Evolutionary conservation across 257 asterid species (phyloP).

Genomic region (Salvia splendens): DNA sequence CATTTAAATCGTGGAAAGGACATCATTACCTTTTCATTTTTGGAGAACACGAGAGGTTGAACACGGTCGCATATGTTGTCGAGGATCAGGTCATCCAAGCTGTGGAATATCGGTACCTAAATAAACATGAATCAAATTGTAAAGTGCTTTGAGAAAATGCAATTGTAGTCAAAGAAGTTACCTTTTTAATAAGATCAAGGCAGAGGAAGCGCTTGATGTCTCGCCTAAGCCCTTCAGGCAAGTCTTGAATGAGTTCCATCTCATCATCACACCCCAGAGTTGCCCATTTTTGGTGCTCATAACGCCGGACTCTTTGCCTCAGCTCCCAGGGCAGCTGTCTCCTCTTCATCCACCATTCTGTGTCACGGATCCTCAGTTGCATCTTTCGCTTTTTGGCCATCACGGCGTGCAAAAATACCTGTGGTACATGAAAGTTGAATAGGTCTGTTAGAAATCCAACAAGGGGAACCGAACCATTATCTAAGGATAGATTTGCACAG

Average conservation of each 20-base stretch:
- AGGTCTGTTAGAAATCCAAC: no score
- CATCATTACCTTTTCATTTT: conserved; percentile 72
- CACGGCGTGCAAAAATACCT: conserved; percentile 97
- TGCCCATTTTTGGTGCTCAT: conserved; percentile 80
- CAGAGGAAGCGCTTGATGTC: conserved; percentile 94
- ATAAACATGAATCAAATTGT: not conserved
- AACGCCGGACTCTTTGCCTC: conserved; percentile 83
- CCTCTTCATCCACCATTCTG: conserved; percentile 99
- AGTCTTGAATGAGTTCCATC: conserved; percentile 72
- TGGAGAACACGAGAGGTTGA: conserved; percentile 80
- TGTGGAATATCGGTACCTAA: conserved; percentile 84
- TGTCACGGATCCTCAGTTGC: conserved; percentile 84
- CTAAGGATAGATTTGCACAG: no score
- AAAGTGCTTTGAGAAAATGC: no score
- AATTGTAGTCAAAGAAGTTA: not conserved
- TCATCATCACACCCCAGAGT: conserved; percentile 82
- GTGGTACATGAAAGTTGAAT: not conserved
- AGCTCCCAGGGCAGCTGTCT: conserved; percentile 77
- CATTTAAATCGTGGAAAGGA: no score
- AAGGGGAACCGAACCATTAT: no score
- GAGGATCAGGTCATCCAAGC: conserved; percentile 78
- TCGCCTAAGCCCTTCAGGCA: conserved; percentile 92
- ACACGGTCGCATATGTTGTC: conserved; percentile 97
- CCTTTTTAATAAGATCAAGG: conserved; percentile 80
- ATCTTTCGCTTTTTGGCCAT: conserved; percentile 89